Evolutionary conservation across 495 filamentous ascomycete genomes (phyloP).

Genomic region (Annulohypoxylon bovei): DNA sequence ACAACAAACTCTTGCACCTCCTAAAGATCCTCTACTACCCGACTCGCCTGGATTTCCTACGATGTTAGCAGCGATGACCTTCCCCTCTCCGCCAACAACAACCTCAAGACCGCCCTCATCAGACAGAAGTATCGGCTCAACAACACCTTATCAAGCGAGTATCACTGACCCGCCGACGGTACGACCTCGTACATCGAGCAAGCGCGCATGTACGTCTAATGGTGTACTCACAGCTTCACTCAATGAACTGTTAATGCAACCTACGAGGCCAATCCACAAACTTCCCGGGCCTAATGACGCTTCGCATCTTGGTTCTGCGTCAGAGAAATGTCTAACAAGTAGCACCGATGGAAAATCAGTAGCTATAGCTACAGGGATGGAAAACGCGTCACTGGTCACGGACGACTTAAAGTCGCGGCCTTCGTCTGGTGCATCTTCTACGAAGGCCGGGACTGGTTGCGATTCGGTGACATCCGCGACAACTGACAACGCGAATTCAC

Average conservation of each 20-base stretch:
- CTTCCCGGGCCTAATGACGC: background rate
- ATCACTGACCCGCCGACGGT: slow-evolving; percentile 4
- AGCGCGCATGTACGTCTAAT: slow-evolving; percentile 16
- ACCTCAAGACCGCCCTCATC: slow-evolving; percentile 25
- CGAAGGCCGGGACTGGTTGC: background rate
- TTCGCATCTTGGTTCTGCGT: background rate
- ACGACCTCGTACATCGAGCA: slow-evolving; percentile 34
- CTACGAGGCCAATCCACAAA: background rate
- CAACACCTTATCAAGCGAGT: slow-evolving; percentile 1
- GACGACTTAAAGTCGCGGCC: background rate
- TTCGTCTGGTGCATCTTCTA: slow-evolving; percentile 1
- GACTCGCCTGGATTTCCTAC: slow-evolving; percentile 44
- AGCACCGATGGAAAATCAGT: background rate
- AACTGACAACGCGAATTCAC: background rate
- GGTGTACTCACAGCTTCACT: slow-evolving; percentile 19
- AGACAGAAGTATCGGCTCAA: slow-evolving; percentile 13
- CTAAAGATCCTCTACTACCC: slow-evolving; percentile 16
- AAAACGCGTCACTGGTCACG: background rate
- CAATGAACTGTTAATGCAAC: slow-evolving; percentile 31
- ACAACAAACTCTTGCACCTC: slow-evolving; percentile 14
- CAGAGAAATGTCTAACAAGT: background rate
- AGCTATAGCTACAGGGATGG: background rate
- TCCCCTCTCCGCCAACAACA: slow-evolving; percentile 39
- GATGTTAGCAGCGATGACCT: slow-evolving; percentile 40
- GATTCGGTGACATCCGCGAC: background rate